phyloP scores from a whole-genome alignment of 106 monocot genomes.

The Dendrobium chrysotoxum region DNA sequence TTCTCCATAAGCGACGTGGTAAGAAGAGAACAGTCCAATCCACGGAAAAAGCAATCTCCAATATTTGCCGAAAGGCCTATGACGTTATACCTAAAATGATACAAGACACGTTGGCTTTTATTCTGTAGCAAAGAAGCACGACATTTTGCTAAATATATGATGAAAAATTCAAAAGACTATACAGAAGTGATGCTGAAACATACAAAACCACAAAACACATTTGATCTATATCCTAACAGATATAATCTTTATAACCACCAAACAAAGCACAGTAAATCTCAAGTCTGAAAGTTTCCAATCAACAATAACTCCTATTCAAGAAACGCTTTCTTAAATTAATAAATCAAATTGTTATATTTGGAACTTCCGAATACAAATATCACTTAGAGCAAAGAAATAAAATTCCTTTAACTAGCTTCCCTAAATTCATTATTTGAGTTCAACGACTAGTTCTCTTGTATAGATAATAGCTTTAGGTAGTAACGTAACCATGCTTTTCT shows the following conservation, averaged over 20 bases:
- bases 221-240: not conserved
- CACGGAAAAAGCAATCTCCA: slow-evolving; percentile 69
- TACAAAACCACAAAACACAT: not conserved
- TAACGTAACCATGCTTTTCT: not conserved
- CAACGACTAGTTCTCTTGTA: not conserved
- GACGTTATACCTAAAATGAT: slow-evolving; percentile 77
- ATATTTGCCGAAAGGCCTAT: slow-evolving; percentile 71
- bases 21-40: slow-evolving; percentile 52
- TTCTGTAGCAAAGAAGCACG: not conserved
- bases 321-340: not conserved
- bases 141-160: not conserved
- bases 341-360: not conserved
- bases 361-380: not conserved
- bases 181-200: not conserved
- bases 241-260: not conserved
- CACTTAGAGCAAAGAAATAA: not conserved
- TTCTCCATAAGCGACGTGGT: slow-evolving; percentile 75
- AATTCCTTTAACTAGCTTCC: not conserved
- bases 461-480: not conserved
- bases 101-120: slow-evolving; percentile 4
- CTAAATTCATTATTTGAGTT: not conserved
- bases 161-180: not conserved
- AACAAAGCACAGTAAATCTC: too few relatives aligned
- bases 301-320: not conserved
- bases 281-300: too few relatives aligned